Percentiles rank a stretch among this genome's conserved stretches.
These are phyloP conservation scores for Salix dunnii DNA, from an alignment of 345 rosid genomes.

Conservation along the genomic window DNA sequence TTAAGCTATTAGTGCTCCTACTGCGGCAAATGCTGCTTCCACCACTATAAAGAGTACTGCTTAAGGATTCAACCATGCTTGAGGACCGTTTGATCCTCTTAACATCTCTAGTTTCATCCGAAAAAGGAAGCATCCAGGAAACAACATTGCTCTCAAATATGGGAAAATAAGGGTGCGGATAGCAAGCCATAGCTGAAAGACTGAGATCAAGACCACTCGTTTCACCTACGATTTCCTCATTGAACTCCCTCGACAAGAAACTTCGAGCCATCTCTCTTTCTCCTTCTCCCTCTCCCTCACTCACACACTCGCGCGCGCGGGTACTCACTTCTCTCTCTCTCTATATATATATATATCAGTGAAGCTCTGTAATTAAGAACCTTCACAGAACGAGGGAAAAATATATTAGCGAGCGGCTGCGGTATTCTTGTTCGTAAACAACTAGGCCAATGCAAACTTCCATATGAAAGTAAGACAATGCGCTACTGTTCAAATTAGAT, in stretches of 20 bases:
- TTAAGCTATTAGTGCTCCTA: slow-evolving; percentile 34
- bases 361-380: slow-evolving; percentile 35
- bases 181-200: slow-evolving; percentile 29
- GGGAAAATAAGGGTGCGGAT: slow-evolving; percentile 26
- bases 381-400: slow-evolving; percentile 4
- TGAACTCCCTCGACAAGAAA: slow-evolving; percentile 15
- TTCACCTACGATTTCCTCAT: slow-evolving; percentile 12
- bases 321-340: background rate
- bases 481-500: background rate
- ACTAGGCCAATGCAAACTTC: background rate
- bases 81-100: slow-evolving; percentile 33
- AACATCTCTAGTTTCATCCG: slow-evolving; percentile 27
- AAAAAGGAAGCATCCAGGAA: background rate
- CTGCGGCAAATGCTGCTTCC: slow-evolving; percentile 27
- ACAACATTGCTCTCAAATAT: slow-evolving; percentile 9
- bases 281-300: background rate
- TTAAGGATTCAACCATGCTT: slow-evolving; percentile 30
- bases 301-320: background rate
- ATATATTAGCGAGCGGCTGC: slow-evolving; percentile 11
- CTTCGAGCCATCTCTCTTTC: slow-evolving; percentile 21
- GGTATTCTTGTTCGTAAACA: background rate
- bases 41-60: slow-evolving; percentile 7
- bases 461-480: background rate
- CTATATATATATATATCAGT: slow-evolving; percentile 25
- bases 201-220: slow-evolving; percentile 26